Evolutionary conservation across 2,329 filamentous ascomycete genomes (phyloP).

Genomic region (Xylaria digitata): DNA sequence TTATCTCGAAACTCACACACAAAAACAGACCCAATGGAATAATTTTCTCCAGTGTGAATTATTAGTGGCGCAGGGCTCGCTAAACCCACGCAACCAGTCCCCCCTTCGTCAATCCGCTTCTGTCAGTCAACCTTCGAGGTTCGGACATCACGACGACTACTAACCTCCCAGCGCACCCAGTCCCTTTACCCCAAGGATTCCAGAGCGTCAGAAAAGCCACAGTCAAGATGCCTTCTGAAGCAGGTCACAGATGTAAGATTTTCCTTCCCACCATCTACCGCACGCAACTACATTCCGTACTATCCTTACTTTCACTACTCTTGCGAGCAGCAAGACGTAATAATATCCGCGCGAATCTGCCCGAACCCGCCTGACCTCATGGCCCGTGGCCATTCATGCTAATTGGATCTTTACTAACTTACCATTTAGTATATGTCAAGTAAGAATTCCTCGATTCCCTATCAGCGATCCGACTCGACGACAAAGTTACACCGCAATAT

Average conservation of each 20-base stretch:
- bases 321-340: background rate
- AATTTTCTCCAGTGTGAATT: constrained; percentile 45
- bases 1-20: constrained; percentile 35
- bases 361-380: background rate
- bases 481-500: constrained; percentile 15
- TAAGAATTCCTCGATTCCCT: constrained; percentile 57
- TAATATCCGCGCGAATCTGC: constrained; percentile 25
- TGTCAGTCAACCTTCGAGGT: constrained; percentile 43
- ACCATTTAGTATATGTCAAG: constrained; percentile 83
- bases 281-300: constrained; percentile 8
- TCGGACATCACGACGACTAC: constrained; percentile 54
- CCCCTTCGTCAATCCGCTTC: constrained; percentile 43
- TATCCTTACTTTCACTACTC: constrained; percentile 3
- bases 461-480: constrained; percentile 19
- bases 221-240: constrained; percentile 87
- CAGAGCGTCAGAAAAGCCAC: constrained; percentile 61
- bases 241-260: constrained; percentile 85
- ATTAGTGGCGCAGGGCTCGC: constrained; percentile 48
- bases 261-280: constrained; percentile 5
- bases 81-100: constrained; percentile 44
- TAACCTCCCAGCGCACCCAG: constrained; percentile 53
- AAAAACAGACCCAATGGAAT: constrained; percentile 36
- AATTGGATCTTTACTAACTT: constrained; percentile 53
- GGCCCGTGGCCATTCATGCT: background rate
- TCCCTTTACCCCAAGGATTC: constrained; percentile 57